Evolutionary conservation across 805 yeast species (phyloP).

Genomic region (Zygosaccharomyces pseudorouxii): DNA sequence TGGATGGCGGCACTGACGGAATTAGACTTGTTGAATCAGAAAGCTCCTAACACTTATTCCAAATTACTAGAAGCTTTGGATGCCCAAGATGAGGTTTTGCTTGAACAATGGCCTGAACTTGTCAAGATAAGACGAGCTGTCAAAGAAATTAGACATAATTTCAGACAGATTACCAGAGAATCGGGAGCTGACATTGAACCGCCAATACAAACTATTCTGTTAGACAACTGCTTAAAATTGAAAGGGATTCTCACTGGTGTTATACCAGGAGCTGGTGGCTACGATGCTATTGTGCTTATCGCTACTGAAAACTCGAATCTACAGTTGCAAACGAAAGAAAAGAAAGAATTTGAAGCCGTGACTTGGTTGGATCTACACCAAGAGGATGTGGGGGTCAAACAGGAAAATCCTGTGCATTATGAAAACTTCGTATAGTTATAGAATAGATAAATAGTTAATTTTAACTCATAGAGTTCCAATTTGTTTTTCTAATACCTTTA

Average conservation of each 20-base stretch:
- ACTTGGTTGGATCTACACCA: slow-evolving; percentile 67
- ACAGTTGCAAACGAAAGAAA: slow-evolving; percentile 22
- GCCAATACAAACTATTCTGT: slow-evolving; percentile 58
- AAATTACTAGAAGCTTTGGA: slow-evolving; percentile 21
- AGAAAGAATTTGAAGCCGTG: slow-evolving; percentile 42
- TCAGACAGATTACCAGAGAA: slow-evolving; percentile 55
- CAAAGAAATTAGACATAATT: slow-evolving; percentile 47
- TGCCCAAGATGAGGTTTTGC: slow-evolving; percentile 6
- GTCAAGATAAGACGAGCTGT: slow-evolving; percentile 41
- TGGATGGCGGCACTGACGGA: slow-evolving; percentile 47
- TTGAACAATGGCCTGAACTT: slow-evolving; percentile 26
- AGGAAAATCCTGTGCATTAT: slow-evolving; percentile 40
- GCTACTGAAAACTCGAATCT: slow-evolving; percentile 46
- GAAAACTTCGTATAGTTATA: slow-evolving; percentile 11
- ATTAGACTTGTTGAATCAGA: slow-evolving; percentile 36
- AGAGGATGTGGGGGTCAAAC: slow-evolving; percentile 53
- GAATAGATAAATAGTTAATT: neutral
- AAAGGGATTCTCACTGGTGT: slow-evolving; percentile 91
- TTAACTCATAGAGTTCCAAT: slow-evolving; percentile 11
- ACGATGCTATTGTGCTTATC: slow-evolving; percentile 81
- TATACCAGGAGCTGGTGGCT: slow-evolving; percentile 98
- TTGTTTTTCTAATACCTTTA: slow-evolving; percentile 30
- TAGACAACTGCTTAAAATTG: slow-evolving; percentile 53
- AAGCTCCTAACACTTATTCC: slow-evolving; percentile 38
- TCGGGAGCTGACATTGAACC: slow-evolving; percentile 93